phyloP scores from a whole-genome alignment of 352 stramenopile genomes.

The Blastocystis sp. region DNA sequence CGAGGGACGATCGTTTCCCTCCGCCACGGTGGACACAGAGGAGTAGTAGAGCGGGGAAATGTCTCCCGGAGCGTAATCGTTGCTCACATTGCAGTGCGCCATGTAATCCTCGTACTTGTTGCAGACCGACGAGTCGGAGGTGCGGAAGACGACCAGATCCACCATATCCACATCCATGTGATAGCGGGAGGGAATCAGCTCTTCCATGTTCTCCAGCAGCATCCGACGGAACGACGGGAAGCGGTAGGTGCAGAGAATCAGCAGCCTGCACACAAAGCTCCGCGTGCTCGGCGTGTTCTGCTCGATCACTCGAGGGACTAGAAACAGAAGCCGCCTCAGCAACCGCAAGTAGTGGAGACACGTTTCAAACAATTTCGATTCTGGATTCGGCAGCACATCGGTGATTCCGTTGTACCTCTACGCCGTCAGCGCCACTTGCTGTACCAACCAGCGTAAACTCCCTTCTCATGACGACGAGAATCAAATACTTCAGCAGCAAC shows the following conservation, averaged over 20 bases:
- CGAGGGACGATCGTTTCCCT: neutral
- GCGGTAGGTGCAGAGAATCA: slow-evolving; percentile 34
- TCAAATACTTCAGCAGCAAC: slow-evolving; percentile 48
- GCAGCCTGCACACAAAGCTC: slow-evolving; percentile 21
- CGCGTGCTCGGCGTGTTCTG: slow-evolving; percentile 3
- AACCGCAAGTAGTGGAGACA: neutral
- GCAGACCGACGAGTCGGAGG: slow-evolving; percentile 6
- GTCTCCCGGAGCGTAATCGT: neutral
- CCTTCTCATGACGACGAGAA: slow-evolving; percentile 4
- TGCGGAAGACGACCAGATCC: slow-evolving; percentile 15
- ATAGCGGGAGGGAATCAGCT: slow-evolving; percentile 45
- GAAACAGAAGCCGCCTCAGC: neutral
- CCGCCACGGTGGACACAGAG: neutral
- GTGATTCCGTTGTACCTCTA: slow-evolving; percentile 49
- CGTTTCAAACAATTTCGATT: slow-evolving; percentile 31
- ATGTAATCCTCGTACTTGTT: slow-evolving; percentile 51
- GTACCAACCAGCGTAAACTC: slow-evolving; percentile 31
- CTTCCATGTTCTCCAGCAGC: neutral
- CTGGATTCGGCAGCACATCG: slow-evolving; percentile 14
- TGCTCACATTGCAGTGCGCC: neutral
- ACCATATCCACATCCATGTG: slow-evolving; percentile 32
- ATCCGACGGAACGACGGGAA: slow-evolving; percentile 29
- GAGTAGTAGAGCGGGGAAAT: neutral
- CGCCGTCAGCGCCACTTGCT: neutral
- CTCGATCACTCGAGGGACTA: slow-evolving; percentile 1